These are phyloP conservation scores for Pterocarpus santalinus DNA, from an alignment of 306 rosid genomes.

Conservation along the genomic window DNA sequence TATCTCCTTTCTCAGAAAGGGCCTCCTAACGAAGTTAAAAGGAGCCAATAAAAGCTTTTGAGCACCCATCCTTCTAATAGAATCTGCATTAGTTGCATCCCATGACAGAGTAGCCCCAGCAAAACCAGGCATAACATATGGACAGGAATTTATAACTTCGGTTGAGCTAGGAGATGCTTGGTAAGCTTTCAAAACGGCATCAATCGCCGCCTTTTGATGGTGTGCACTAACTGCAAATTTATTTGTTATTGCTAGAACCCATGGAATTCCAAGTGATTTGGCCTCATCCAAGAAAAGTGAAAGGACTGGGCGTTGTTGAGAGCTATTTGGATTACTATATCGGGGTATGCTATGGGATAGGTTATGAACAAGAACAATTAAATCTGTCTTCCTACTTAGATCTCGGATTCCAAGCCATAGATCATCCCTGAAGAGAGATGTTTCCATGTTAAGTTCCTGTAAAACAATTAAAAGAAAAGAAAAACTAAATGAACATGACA, in stretches of 20 bases:
- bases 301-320: slow-evolving; percentile 78
- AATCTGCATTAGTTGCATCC: slow-evolving; percentile 63
- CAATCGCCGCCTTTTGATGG: slow-evolving; percentile 82
- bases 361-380: slow-evolving; percentile 93
- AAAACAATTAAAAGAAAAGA: slow-evolving; percentile 33
- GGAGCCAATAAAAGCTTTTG: slow-evolving; percentile 78
- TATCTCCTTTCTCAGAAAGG: slow-evolving; percentile 80
- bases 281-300: slow-evolving; percentile 92
- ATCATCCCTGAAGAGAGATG: slow-evolving; percentile 79
- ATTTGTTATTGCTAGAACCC: slow-evolving; percentile 97
- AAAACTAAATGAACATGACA: slow-evolving; percentile 14
- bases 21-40: slow-evolving; percentile 72
- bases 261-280: slow-evolving; percentile 94
- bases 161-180: slow-evolving; percentile 76
- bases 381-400: slow-evolving; percentile 81
- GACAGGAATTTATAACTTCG: slow-evolving; percentile 81
- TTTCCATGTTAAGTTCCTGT: slow-evolving; percentile 80
- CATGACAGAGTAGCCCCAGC: slow-evolving; percentile 71
- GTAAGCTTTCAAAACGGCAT: slow-evolving; percentile 79
- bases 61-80: slow-evolving; percentile 59
- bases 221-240: slow-evolving; percentile 97
- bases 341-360: slow-evolving; percentile 92
- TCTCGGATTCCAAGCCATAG: slow-evolving; percentile 91
- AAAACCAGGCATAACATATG: slow-evolving; percentile 83
- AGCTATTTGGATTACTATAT: slow-evolving; percentile 58